Conservation (phyloP, 1,284 basidiomycete genomes). For the Boletus coffeatus region DNA sequence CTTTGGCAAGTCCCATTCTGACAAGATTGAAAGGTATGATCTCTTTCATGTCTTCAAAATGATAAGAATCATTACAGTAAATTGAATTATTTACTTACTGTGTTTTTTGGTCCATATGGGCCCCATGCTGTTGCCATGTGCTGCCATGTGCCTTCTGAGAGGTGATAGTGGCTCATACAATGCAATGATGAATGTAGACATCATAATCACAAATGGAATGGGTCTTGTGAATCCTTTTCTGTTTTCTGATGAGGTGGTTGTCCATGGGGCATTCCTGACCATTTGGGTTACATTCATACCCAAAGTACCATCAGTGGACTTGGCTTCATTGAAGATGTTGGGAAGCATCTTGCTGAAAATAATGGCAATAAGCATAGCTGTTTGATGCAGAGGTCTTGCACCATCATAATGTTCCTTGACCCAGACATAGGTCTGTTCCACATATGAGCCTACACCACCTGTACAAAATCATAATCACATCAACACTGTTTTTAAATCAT, state of each 20-base stretch:
- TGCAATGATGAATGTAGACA: neutral
- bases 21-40: too few relatives aligned
- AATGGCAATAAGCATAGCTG: neutral
- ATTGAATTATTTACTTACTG: too few relatives aligned
- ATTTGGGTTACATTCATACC: neutral
- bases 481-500: neutral
- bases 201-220: neutral
- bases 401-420: neutral
- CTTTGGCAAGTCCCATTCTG: too few relatives aligned
- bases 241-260: neutral
- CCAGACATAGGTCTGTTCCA: neutral
- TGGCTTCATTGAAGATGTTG: neutral
- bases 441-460: neutral
- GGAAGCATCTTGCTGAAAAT: neutral
- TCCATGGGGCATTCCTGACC: neutral
- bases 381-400: neutral
- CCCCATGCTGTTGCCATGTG: too few relatives aligned
- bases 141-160: too few relatives aligned
- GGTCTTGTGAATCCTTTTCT: neutral
- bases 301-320: neutral
- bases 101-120: too few relatives aligned
- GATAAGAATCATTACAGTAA: too few relatives aligned
- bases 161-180: neutral
- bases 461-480: too few relatives aligned
- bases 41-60: too few relatives aligned